Evolutionary conservation across 2,329 filamentous ascomycete genomes (phyloP), one percentile per base, ranked within the genome.

Genomic region (Macroventuria anomochaeta): DNA sequence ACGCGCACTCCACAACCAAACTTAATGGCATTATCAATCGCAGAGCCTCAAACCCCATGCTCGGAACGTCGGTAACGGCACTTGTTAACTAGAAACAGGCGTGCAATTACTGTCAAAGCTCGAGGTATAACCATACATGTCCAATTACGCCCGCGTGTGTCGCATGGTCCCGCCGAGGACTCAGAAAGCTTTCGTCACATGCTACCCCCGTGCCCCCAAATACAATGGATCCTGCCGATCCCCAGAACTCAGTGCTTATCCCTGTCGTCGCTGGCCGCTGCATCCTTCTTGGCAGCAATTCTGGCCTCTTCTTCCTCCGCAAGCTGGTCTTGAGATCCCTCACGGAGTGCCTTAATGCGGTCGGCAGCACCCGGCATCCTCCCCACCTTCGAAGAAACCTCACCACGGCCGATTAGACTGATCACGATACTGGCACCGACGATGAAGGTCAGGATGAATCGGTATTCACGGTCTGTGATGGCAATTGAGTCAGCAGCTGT

Each of bases 391-490:
- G 81, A 79, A 63, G 80, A 81, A 62, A 96, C 86, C 77, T 93
- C 88, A 67, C 92, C 89, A 57, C 93, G 86, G 33, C 91, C 91
- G 58, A 97, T 83, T 62, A 97, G 79, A 59, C 85, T 93, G 63
- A 91, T 78, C 34, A 95, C 86, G 63, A 97, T 93, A 58, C 89
- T 88, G 36, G 85, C 80, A 32, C 93, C 93, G 23, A 96, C 93
- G 56, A 97, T 83, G 73, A 93, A 93, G 2, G 93, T 97, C 64
- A 97, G 81, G 7, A 96, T 88, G 75, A 96, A 97, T 28, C 93
- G 90, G 79, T 97, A 97, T 42, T 87, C 89, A 33, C 81, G 80
- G 44, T 83, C 82, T 7, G 88, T 83, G 5, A 11, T 18, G n/a
- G 20, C 11, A 37, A 26, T 4, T 12, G 91, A 23, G 87, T 34